A percentile compares a stretch with the other conserved stretches of the same genome.
Conservation (phyloP, 768 basidiomycete genomes). For the Panellus pusillus region DNA sequence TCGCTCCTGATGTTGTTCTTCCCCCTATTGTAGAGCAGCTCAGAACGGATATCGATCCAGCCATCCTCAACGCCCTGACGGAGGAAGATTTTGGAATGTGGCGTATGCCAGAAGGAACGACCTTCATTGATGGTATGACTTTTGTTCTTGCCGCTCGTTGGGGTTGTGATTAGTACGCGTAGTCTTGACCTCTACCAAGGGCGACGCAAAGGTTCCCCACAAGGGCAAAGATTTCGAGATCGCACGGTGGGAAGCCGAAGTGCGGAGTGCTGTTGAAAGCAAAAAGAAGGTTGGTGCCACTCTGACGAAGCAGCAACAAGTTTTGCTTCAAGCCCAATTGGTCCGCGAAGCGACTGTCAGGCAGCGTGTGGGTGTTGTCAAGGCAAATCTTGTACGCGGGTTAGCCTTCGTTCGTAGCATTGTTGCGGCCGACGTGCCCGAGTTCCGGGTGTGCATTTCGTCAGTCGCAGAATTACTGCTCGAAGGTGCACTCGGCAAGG, state of each 20-base stretch:
- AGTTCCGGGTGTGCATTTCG: conserved; percentile 58
- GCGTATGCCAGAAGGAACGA: conserved; percentile 79
- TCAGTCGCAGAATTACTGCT: conserved; percentile 61
- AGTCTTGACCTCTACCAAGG: conserved; percentile 69
- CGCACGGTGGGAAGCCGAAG: conserved; percentile 92
- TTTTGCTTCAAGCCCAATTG: conserved; percentile 80
- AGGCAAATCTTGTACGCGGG: conserved; percentile 61
- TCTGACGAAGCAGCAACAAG: conserved; percentile 83
- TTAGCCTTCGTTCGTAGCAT: conserved; percentile 69
- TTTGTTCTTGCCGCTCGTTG: neutral
- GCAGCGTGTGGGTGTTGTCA: conserved; percentile 52
- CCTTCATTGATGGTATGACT: conserved; percentile 10
- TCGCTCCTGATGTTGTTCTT: conserved; percentile 68
- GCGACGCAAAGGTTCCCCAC: conserved; percentile 39
- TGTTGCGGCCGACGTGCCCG: conserved; percentile 46
- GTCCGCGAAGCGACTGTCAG: conserved; percentile 76
- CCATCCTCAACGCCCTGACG: conserved; percentile 60
- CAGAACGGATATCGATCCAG: conserved; percentile 60
- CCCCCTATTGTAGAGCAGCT: conserved; percentile 72
- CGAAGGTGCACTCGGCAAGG: conserved; percentile 60
- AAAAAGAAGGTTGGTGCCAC: conserved; percentile 65
- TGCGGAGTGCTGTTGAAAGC: conserved; percentile 78
- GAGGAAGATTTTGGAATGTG: conserved; percentile 80
- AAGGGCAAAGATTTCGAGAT: conserved; percentile 91
- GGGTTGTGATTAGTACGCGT: neutral